Base-by-base conservation (phyloP, 2,329 filamentous ascomycete species). In the Teratosphaeria pseudoeucalypti region DNA sequence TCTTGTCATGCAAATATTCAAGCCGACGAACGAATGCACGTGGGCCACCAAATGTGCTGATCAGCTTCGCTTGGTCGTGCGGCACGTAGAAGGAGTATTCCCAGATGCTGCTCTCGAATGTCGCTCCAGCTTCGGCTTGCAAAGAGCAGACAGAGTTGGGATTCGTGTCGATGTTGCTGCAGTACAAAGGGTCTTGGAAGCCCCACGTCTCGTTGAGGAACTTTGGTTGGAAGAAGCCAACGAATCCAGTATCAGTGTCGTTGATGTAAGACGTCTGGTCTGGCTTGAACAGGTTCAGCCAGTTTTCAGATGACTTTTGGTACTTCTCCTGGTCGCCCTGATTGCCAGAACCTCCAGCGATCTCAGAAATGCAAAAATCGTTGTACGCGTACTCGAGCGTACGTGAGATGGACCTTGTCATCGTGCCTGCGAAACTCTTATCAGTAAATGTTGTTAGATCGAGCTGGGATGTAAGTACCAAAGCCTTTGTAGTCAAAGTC, bases 31-130 rank as follows among this genome's bases (percentile, higher is more conserved):
- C 75, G 68, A 88, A 87, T 1, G 72, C 76, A 1, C 75, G 73
- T 0, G 74, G 64, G 0, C 85, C 85, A n/a, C 85, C 85, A 55
- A 57, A 86, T 75, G 29, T 75, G 72, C 59, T 86, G 75, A 70
- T 77, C 19, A 78, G 66, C 6, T 69, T 71, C 7, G 71, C 68
- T 49, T 76, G 67, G 53, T 89, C 86, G 70, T 89, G 86, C 55
- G 86, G 81, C n/a, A 84, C 81, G 61, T 85, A 85, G 77, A 86
- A 85, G 5, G 81, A 83, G 73, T 88, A 88, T 54, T 77, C 82
- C 87, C 87, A 91, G 6, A 83, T 77, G 58, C 83, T 86, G 56
- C 81, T 84, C 70, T 91, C 87, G 64, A 87, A 90, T 0, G 87
- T 90, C 72, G 90, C 87, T 2, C 56, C 58, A 7, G 63, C 65